Evolutionary conservation across 345 rosid species (phyloP).

Genomic region (Cardamine chenopodiifolia): DNA sequence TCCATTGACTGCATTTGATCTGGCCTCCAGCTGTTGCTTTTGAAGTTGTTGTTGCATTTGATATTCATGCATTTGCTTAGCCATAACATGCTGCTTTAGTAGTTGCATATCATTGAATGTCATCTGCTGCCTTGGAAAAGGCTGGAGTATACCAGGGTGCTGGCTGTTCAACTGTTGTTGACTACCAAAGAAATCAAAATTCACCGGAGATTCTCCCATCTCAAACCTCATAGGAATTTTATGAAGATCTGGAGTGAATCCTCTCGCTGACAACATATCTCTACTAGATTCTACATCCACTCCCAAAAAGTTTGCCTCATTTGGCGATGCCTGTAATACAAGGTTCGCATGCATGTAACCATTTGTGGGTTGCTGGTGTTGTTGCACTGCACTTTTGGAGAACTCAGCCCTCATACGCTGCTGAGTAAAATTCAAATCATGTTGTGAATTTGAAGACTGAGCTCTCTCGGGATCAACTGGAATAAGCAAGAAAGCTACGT

Average conservation of each 20-base stretch:
- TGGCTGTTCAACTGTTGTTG: conserved; percentile 69
- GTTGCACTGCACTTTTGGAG: conserved; percentile 59
- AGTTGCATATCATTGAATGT: conserved; percentile 76
- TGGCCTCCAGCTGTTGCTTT: conserved; percentile 57
- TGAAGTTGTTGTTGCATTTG: conserved; percentile 73
- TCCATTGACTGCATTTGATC: conserved; percentile 52
- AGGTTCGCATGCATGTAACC: conserved; percentile 69
- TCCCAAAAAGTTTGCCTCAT: conserved; percentile 67
- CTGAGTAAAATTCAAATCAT: conserved; percentile 59
- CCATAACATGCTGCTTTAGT: conserved; percentile 70
- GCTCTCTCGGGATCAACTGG: conserved; percentile 67
- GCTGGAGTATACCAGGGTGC: conserved; percentile 61
- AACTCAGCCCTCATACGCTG: conserved; percentile 58
- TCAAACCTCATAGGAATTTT: conserved; percentile 54
- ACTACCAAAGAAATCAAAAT: conserved; percentile 67
- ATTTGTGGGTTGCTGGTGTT: conserved; percentile 57
- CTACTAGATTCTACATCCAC: conserved; percentile 60
- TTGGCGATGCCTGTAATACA: conserved; percentile 53
- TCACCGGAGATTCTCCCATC: conserved; percentile 65
- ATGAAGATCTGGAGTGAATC: conserved; percentile 55
- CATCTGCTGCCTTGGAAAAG: conserved; percentile 71
- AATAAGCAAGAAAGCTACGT: conserved; percentile 41
- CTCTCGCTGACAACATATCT: conserved; percentile 52
- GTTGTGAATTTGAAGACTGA: conserved; percentile 58
- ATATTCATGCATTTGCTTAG: conserved; percentile 73